Evolutionary conservation across 768 basidiomycete species (phyloP).

Genomic region (Auricularia heimuer): DNA sequence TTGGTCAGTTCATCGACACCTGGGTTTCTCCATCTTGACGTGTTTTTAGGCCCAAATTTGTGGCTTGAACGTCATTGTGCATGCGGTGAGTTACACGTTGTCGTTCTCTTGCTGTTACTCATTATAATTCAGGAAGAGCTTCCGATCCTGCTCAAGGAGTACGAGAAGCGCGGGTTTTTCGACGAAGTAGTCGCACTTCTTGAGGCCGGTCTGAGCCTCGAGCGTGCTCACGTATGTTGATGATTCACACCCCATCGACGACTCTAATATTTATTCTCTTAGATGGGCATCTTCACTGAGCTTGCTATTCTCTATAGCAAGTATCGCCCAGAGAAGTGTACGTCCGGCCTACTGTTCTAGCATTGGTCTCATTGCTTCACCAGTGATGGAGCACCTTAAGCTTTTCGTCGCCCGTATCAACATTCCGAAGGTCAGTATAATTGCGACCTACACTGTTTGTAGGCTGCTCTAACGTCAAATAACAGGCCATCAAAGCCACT

Average conservation of each 20-base stretch:
- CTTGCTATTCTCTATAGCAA: constrained; percentile 88
- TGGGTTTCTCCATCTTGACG: constrained; percentile 2
- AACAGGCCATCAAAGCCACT: constrained; percentile 81
- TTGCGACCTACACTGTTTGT: neutral
- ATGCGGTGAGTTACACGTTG: constrained; percentile 38
- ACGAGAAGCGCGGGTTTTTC: constrained; percentile 88
- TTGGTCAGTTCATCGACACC: constrained; percentile 35
- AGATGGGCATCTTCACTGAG: constrained; percentile 98
- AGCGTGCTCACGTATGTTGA: constrained; percentile 74
- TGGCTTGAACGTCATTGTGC: constrained; percentile 95
- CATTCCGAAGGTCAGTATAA: constrained; percentile 69
- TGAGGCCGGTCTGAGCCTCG: constrained; percentile 92
- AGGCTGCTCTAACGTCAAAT: neutral
- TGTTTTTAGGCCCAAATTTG: constrained; percentile 81
- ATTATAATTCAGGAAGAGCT: constrained; percentile 56
- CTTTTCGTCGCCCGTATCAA: constrained; percentile 94
- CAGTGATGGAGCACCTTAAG: constrained; percentile 98
- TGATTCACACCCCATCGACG: neutral
- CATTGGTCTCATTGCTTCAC: neutral
- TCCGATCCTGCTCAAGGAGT: constrained; percentile 60
- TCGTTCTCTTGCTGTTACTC: constrained; percentile 4
- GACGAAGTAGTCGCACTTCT: constrained; percentile 86
- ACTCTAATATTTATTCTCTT: neutral
- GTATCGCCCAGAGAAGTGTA: constrained; percentile 86
- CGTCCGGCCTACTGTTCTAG: constrained; percentile 20